Percentiles rank a stretch among this genome's conserved stretches.
These are phyloP conservation scores for Cryptococcus jaspeensis DNA, from an alignment of 1,284 basidiomycete species.

Conservation along the genomic window DNA sequence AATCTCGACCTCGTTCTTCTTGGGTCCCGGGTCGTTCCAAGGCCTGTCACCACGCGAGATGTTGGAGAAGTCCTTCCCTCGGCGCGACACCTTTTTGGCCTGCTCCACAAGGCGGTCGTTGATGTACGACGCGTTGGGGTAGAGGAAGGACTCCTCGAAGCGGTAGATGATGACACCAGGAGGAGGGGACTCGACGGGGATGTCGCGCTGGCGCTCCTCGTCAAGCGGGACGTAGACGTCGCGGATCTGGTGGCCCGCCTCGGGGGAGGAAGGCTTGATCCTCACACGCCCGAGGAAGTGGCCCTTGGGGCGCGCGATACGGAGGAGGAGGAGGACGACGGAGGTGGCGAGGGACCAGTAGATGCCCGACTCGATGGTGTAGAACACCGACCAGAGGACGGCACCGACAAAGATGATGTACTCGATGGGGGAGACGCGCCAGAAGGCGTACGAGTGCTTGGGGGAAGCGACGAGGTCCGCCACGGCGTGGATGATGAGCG, in stretches of 20 bases:
- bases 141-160: slow-evolving; percentile 89
- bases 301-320: slow-evolving; percentile 87
- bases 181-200: slow-evolving; percentile 74
- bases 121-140: slow-evolving; percentile 82
- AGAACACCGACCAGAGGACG: slow-evolving; percentile 84
- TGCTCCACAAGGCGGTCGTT: slow-evolving; percentile 77
- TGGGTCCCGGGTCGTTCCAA: slow-evolving; percentile 91
- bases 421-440: slow-evolving; percentile 91
- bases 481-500: slow-evolving; percentile 94
- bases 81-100: slow-evolving; percentile 72
- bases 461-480: slow-evolving; percentile 88
- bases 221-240: slow-evolving; percentile 82
- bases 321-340: slow-evolving; percentile 77
- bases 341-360: slow-evolving; percentile 85
- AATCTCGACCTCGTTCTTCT: slow-evolving; percentile 55
- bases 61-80: slow-evolving; percentile 69
- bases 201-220: slow-evolving; percentile 50
- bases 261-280: slow-evolving; percentile 55
- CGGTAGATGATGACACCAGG: slow-evolving; percentile 91
- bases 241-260: slow-evolving; percentile 45
- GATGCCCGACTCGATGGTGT: slow-evolving; percentile 89
- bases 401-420: slow-evolving; percentile 81
- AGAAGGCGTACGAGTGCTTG: slow-evolving; percentile 83
- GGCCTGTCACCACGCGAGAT: slow-evolving; percentile 71
- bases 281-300: slow-evolving; percentile 82